These are phyloP conservation scores for Candida sakaeoensis DNA, from an alignment of 805 yeast species.

Conservation along the genomic window DNA sequence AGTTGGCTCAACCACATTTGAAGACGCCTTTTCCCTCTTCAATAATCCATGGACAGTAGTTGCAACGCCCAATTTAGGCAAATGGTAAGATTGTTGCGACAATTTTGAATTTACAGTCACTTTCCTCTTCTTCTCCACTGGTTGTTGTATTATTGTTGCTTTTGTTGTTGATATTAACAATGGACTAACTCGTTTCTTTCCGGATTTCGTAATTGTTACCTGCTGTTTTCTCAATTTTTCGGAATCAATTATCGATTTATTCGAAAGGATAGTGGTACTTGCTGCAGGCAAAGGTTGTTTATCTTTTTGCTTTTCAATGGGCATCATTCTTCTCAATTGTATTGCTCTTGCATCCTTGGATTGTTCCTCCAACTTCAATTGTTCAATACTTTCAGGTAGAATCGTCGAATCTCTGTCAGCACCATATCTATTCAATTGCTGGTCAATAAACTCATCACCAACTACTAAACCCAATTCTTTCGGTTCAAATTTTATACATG, in stretches of 20 bases:
- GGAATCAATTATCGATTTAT: constrained; percentile 3
- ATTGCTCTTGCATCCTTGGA: constrained; percentile 28
- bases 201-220: constrained; percentile 68
- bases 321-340: constrained; percentile 7
- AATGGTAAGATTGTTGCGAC: constrained; percentile 42
- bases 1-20: neutral
- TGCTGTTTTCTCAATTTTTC: constrained; percentile 25
- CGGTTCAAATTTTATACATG: constrained; percentile 59
- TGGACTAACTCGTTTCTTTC: constrained; percentile 74
- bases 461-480: constrained; percentile 75
- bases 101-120: constrained; percentile 22
- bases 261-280: neutral
- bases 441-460: constrained; percentile 56
- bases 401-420: constrained; percentile 80
- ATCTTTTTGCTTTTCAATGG: constrained; percentile 11
- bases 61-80: constrained; percentile 65
- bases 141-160: constrained; percentile 1
- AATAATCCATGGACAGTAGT: constrained; percentile 60
- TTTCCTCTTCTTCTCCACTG: constrained; percentile 7
- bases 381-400: constrained; percentile 84
- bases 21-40: constrained; percentile 10
- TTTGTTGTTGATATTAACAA: constrained; percentile 49
- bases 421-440: constrained; percentile 78
- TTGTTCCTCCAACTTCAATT: constrained; percentile 66
- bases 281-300: neutral